Evolutionary conservation across 2,329 filamentous ascomycete species (phyloP), one percentile per base, ranked within the genome.

Genomic region (Plectosphaerella sp.): DNA sequence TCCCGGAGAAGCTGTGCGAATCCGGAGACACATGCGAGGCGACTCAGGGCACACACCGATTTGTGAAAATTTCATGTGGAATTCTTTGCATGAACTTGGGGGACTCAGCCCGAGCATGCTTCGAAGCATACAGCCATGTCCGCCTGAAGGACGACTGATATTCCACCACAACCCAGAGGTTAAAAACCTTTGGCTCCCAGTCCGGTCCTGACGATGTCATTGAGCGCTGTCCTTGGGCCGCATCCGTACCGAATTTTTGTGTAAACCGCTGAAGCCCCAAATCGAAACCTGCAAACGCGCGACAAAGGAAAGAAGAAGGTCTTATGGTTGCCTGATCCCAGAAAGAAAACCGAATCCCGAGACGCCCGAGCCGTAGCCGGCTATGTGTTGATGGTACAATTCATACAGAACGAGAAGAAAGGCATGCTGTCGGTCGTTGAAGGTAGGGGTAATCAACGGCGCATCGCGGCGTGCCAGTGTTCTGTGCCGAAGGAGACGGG

Each of bases 401-500:
- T 18, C 15, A 20, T 43, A 43, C 37, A 41, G 14, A 18, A n/a
- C 15, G 37, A 41, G 16, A 41, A 41, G 37, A 9, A 15, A n/a
- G 37, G 37, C 28, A 33, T 33, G 28, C 8, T 10, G 28, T 7
- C 28, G 28, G 37, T 14, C 37, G 37, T 18, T 39, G 41, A 10
- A 16, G 12, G 37, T 22, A 5, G 22, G 22, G 22, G 22, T 43
- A 16, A 18, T 67, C 57, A 71, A 54, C 62, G 64, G 56, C 63
- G 66, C 45, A 67, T 51, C 20, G 64, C 63, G 36, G 67, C 65
- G 50, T 76, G 71, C 79, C 81, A 83, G 63, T 79, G 74, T 52
- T 84, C 80, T 22, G 70, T 66, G 28, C 79, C 75, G 62, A 84
- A 85, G 68, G 79, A 80, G 62, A 86, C 79, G 8, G 83, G 83